Evolutionary conservation across 345 rosid genomes (phyloP), one percentile per base, ranked within the genome.

Genomic region (Eucalyptus albens): DNA sequence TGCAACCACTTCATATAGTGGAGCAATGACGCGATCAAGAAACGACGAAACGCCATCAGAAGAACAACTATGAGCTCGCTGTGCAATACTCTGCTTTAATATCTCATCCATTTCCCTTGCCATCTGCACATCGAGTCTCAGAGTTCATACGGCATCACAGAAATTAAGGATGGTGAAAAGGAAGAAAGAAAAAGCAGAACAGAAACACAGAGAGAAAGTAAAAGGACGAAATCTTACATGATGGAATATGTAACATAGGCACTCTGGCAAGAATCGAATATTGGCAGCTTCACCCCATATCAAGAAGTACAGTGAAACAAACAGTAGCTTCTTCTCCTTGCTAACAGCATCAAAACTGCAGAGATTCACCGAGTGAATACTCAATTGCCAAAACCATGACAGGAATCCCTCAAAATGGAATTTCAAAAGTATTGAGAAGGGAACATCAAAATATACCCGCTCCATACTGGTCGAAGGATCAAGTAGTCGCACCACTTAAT

Each of bases 101-200:
- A 93, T 93, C 91, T 93, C 97, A 91, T 97, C 98, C 99, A 98
- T 95, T 94, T 98, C 99, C 92, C 98, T 94, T 21, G 91, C 99
- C 98, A 98, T 96, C 99, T 97, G 92, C 51, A 89, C 42, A 89
- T 82, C 77, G 90, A 89, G 67, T 89, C 87, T 60, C 62, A 47
- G 81, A 90, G 49, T 50, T 62, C 49, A 50, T 33, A 31, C 2
- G 45, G 50, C 26, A 26, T 11, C 47, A 50, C 0, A 8, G 56
- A 31, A 87, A 82, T 24, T 26, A 86, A 45, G 67, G 45, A 51
- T 45, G 55, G 55, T 44, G 44, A 55, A 80, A 31, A 50, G 69
- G 69, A 42, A 53, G 24, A 56, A 86, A 89, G n/a, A 82, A 83
- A 0, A 42, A 49, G n/a, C 31, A 9, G 29, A 45, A 55, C 2